A percentile compares a stretch with the other conserved stretches of the same genome.
phyloP scores from a whole-genome alignment of 345 rosid species.

The Rhodomyrtus tomentosa region DNA sequence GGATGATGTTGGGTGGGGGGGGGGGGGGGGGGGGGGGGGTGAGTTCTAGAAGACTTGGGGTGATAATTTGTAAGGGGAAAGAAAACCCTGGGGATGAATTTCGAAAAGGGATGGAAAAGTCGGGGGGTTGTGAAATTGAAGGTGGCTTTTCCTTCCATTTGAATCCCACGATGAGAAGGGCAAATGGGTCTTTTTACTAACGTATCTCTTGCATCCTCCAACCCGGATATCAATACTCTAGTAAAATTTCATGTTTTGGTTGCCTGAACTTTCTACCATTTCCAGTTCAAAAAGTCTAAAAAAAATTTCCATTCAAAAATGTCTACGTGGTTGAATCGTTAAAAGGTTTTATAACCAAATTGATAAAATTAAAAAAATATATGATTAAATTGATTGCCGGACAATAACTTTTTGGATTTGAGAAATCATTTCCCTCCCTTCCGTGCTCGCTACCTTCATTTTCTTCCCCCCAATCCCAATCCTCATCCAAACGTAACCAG shows the following conservation, averaged over 20 bases:
- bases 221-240: no score
- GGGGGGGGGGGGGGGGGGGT: no score
- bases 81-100: background rate
- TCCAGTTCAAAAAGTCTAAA: background rate
- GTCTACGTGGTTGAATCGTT: background rate
- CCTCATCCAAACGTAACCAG: no score
- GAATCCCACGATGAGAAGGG: background rate
- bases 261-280: no score
- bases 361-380: background rate
- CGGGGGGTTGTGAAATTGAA: no score
- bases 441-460: background rate
- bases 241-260: no score
- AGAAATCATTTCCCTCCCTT: background rate
- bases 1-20: no score
- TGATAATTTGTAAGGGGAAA: background rate
- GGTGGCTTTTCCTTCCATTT: background rate
- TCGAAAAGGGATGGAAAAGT: no score
- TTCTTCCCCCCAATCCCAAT: background rate
- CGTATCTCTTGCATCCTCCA: background rate
- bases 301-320: background rate
- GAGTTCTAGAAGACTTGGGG: background rate
- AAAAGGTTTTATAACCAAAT: background rate
- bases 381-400: rapidly evolving
- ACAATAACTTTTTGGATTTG: background rate
- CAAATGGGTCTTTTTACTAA: background rate